Percentiles rank a stretch among this genome's conserved stretches.
These are phyloP conservation scores for Flaveria floridana DNA, from an alignment of 140 eudicot genomes.

Conservation along the genomic window DNA sequence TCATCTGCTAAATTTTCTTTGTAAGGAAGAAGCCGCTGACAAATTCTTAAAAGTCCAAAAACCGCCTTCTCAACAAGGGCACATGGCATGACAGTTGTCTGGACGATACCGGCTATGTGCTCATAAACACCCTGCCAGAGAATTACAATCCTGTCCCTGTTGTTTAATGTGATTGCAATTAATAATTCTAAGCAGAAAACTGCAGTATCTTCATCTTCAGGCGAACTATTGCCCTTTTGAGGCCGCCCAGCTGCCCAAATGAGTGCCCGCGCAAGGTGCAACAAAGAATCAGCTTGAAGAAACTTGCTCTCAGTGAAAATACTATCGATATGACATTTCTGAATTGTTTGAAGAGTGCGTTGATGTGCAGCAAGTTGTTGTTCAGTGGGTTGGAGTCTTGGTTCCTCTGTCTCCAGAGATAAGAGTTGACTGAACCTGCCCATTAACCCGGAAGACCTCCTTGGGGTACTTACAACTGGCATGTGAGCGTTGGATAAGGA, in stretches of 20 bases:
- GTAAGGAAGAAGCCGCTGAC: slow-evolving; percentile 88
- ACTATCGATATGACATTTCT: slow-evolving; percentile 87
- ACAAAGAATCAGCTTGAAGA: slow-evolving; percentile 74
- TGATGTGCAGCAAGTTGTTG: slow-evolving; percentile 98
- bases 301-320: slow-evolving; percentile 92
- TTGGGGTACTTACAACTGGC: slow-evolving; percentile 75
- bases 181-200: slow-evolving; percentile 88
- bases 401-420: slow-evolving; percentile 89
- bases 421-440: slow-evolving; percentile 95
- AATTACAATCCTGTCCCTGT: slow-evolving; percentile 83
- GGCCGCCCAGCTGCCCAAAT: slow-evolving; percentile 97
- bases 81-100: slow-evolving; percentile 85
- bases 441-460: slow-evolving; percentile 89
- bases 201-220: slow-evolving; percentile 94
- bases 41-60: slow-evolving; percentile 83
- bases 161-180: slow-evolving; percentile 83
- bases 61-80: slow-evolving; percentile 95
- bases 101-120: slow-evolving; percentile 81
- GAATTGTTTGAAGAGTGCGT: slow-evolving; percentile 84
- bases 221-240: slow-evolving; percentile 71
- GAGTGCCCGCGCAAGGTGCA: slow-evolving; percentile 87
- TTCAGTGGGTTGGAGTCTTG: slow-evolving; percentile 86
- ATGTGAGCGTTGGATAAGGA: slow-evolving; percentile 65
- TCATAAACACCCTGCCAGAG: slow-evolving; percentile 98
- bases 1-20: slow-evolving; percentile 93